Base-by-base conservation (phyloP, 176 grass and related monocot species). In the Saccharum officinarum region DNA sequence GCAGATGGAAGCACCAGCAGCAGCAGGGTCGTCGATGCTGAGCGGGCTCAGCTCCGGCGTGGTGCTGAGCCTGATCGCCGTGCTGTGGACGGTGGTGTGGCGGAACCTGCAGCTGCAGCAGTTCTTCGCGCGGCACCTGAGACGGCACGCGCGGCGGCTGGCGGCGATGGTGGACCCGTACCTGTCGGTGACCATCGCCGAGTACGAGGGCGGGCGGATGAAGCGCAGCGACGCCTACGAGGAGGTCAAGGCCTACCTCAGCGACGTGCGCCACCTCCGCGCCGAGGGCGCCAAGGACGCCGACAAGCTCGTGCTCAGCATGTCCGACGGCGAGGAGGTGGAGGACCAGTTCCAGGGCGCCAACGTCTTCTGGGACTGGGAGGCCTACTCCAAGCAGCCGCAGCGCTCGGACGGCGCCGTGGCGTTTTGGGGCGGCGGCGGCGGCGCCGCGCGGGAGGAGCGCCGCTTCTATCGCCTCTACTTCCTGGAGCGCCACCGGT, bases 211-310 rank as follows among this genome's bases (percentile, higher is more conserved):
- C 67, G 71, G 78, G 0, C 50, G 66, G 63, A 78, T 89, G 71
- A 62, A 25, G 71, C 84, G 92, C 72, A 91, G 84, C 87, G 89
- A 91, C 1, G 80, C 80, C 0, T 91, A 67, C 81, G 47, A 83
- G 57, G 92, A 88, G 89, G 49, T 91, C 40, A 86, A 94, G 55
- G 80, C 89, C 1, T 91, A 94, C 84, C 89, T 94, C 22, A 77
- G 72, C 77, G 60, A 50, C 77, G 86, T 88, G 64, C 66, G 80
- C 11, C 71, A 73, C 57, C 88, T 93, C 26, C 47, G 10, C 3
- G 92, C 82, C 61, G 92, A 93, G 61, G 12, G 70, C 37, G 41
- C 82, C 79, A 85, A 50, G 33, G 92, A 83, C 69, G 66, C 82
- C 68, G 86, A 74, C 82, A 85, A 69, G 30, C 85, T 86, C 68